Evolutionary conservation across 768 basidiomycete species (phyloP).

Genomic region (Lyophyllum semitale): DNA sequence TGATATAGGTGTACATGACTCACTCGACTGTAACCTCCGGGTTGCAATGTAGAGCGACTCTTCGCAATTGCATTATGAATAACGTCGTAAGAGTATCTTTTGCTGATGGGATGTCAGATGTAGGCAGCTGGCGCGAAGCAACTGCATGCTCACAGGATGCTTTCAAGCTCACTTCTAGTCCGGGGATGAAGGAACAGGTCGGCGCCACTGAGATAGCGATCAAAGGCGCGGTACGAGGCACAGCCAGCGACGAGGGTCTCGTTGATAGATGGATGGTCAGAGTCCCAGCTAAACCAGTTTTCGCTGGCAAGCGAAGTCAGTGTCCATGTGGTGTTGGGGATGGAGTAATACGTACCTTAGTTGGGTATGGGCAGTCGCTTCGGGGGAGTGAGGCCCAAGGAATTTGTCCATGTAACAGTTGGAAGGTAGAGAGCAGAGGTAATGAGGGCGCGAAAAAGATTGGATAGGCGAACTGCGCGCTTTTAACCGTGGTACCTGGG

Average conservation of each 20-base stretch:
- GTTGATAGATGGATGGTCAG: conserved; percentile 66
- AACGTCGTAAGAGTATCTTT: conserved; percentile 75
- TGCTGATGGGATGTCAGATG: conserved; percentile 38
- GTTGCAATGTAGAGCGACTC: conserved; percentile 62
- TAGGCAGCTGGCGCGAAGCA: neutral
- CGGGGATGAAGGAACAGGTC: conserved; percentile 74
- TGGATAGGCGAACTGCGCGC: conserved; percentile 5
- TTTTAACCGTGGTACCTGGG: conserved; percentile 18
- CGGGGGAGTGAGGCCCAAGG: conserved; percentile 71
- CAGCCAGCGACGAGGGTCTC: conserved; percentile 76
- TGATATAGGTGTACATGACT: conserved; percentile 10
- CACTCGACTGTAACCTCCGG: conserved; percentile 52
- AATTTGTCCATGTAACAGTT: conserved; percentile 62
- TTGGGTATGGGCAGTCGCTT: conserved; percentile 70
- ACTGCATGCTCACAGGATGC: conserved; percentile 56
- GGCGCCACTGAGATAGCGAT: conserved; percentile 68
- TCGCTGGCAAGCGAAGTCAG: conserved; percentile 45
- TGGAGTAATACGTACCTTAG: conserved; percentile 53
- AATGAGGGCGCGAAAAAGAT: conserved; percentile 13
- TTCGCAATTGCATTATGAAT: conserved; percentile 81
- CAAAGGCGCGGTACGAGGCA: conserved; percentile 80
- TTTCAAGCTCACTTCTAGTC: conserved; percentile 66
- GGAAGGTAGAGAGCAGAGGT: conserved; percentile 12
- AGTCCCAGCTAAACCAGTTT: conserved; percentile 70
- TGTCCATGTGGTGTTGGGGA: neutral